Percentiles rank a stretch among this genome's conserved stretches.
phyloP scores from a whole-genome alignment of 768 basidiomycete genomes.

The Naganishia kalamii region DNA sequence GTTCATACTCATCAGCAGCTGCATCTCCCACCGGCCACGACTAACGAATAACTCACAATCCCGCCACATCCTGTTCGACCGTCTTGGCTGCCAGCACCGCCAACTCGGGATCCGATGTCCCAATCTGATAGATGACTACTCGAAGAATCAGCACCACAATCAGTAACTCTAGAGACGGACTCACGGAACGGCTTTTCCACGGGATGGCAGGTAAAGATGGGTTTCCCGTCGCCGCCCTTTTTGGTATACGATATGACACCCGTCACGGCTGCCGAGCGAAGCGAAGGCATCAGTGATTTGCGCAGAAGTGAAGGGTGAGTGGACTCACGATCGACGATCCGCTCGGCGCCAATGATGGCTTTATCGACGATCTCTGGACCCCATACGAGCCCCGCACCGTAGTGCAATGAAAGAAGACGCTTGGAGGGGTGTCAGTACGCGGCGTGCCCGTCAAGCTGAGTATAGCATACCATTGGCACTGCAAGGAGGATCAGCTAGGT shows the following conservation, averaged over 20 bases:
- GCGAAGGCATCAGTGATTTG: not conserved
- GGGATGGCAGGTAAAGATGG: conserved; percentile 88
- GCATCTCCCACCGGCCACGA: not conserved
- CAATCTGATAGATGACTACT: conserved; percentile 82
- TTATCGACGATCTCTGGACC: conserved; percentile 94
- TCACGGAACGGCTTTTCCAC: conserved; percentile 76
- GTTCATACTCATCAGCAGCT: not conserved
- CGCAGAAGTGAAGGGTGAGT: not conserved
- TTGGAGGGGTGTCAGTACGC: conserved; percentile 1
- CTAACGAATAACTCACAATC: conserved; percentile 38
- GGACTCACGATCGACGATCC: conserved; percentile 76
- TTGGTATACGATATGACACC: conserved; percentile 85
- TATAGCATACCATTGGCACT: conserved; percentile 63
- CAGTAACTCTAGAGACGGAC: not conserved
- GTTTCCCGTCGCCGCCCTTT: conserved; percentile 55
- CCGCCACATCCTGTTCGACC: conserved; percentile 81
- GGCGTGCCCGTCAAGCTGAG: not conserved
- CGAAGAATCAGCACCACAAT: not conserved
- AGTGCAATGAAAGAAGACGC: conserved; percentile 75
- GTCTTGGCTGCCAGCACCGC: conserved; percentile 85
- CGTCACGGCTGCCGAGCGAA: conserved; percentile 58
- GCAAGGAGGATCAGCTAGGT: conserved; percentile 7
- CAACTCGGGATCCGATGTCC: conserved; percentile 77
- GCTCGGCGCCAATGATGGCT: conserved; percentile 77
- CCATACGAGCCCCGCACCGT: conserved; percentile 93